Evolutionary conservation across 1,284 basidiomycete genomes (phyloP).

Genomic region (Amylostereum areolatum): DNA sequence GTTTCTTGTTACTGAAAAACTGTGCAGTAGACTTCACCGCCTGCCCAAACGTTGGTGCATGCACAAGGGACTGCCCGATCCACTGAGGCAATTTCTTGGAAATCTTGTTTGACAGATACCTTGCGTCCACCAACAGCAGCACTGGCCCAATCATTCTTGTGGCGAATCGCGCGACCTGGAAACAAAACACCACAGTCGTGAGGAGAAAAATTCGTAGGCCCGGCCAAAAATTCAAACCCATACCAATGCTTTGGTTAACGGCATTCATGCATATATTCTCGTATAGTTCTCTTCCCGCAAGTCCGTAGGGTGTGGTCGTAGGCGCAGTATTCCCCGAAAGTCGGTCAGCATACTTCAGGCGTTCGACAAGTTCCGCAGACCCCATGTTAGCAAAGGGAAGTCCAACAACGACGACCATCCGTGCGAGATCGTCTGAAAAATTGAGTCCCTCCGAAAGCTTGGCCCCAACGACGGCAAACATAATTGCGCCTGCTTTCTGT

Average conservation of each 20-base stretch:
- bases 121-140: slow-evolving; percentile 76
- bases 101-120: slow-evolving; percentile 67
- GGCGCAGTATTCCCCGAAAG: slow-evolving; percentile 27
- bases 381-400: slow-evolving; percentile 91
- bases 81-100: slow-evolving; percentile 78
- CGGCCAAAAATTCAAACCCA: slow-evolving; percentile 19
- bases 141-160: slow-evolving; percentile 84
- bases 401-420: slow-evolving; percentile 86
- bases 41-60: slow-evolving; percentile 69
- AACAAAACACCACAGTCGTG: background rate
- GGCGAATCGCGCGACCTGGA: slow-evolving; percentile 84
- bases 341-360: slow-evolving; percentile 81
- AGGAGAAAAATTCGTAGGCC: slow-evolving; percentile 1
- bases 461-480: slow-evolving; percentile 93
- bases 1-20: slow-evolving; percentile 55
- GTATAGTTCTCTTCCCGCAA: slow-evolving; percentile 80
- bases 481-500: slow-evolving; percentile 59
- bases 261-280: slow-evolving; percentile 95
- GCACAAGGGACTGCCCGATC: slow-evolving; percentile 68
- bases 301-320: slow-evolving; percentile 38
- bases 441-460: slow-evolving; percentile 98
- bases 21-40: slow-evolving; percentile 63
- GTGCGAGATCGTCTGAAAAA: slow-evolving; percentile 86
- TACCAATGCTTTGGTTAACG: slow-evolving; percentile 96
- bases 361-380: slow-evolving; percentile 87